Conservation (phyloP, 75 land plant genomes). For the Chamaecyparis obtusa region DNA sequence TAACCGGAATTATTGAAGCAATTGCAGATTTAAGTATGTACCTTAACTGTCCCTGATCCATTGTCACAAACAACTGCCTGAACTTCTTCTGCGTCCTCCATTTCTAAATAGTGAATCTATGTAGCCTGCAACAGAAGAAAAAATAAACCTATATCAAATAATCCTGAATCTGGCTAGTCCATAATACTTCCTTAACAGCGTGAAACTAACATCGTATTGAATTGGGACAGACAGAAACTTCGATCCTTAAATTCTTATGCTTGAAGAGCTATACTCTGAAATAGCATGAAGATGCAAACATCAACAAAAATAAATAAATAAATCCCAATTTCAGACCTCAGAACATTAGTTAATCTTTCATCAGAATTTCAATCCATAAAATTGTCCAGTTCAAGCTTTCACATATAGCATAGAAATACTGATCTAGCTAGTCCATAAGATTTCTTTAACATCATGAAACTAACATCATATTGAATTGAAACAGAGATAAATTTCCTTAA, state of each 20-base stretch:
- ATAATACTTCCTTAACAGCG: background rate
- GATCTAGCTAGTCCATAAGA: background rate
- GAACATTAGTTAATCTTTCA: background rate
- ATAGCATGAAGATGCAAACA: background rate
- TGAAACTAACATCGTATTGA: background rate
- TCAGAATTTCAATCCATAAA: background rate
- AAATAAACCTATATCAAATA: background rate
- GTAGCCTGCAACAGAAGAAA: background rate
- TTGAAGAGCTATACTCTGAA: background rate
- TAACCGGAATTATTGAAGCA: background rate
- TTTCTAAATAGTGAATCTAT: background rate
- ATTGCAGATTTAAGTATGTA: background rate
- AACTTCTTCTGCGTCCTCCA: slow-evolving; percentile 27
- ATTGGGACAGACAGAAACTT: background rate
- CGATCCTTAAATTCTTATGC: background rate
- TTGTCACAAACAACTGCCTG: slow-evolving; percentile 28
- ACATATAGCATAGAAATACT: background rate
- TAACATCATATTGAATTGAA: background rate
- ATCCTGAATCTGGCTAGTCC: background rate
- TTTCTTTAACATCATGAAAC: background rate
- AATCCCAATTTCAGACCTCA: background rate
- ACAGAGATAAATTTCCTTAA: background rate
- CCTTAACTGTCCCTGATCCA: slow-evolving; percentile 32
- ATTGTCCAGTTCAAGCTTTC: background rate
- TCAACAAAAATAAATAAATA: background rate